phyloP scores from a whole-genome alignment of 208 protist genomes.

The Crithidia thermophila region DNA sequence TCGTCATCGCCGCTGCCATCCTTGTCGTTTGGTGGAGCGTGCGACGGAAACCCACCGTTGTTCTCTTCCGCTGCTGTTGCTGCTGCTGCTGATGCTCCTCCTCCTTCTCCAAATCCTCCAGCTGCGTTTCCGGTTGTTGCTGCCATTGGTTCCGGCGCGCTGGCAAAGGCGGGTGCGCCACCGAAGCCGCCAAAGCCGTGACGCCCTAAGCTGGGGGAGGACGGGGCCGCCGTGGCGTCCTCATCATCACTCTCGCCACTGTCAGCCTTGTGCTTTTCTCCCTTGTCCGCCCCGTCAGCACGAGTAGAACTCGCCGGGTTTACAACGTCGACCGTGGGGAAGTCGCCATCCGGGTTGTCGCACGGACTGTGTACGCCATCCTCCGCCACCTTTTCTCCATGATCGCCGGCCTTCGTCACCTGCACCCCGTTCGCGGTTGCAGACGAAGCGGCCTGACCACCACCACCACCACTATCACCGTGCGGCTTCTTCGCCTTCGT shows the following conservation, averaged over 20 bases:
- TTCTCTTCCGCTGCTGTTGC: background rate
- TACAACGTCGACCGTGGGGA: too few relatives aligned
- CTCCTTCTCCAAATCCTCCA: background rate
- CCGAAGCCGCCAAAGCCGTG: background rate
- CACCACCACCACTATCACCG: too few relatives aligned
- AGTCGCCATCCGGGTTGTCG: background rate
- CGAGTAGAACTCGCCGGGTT: too few relatives aligned
- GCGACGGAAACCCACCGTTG: background rate
- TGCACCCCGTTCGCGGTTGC: too few relatives aligned
- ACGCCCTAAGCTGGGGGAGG: conserved; percentile 5
- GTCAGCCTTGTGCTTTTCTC: background rate
- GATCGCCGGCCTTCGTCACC: too few relatives aligned
- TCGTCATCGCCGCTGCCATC: background rate
- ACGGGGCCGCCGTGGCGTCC: background rate
- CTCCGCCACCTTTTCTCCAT: too few relatives aligned
- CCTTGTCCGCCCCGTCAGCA: background rate
- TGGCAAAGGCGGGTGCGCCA: background rate
- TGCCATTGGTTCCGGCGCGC: too few relatives aligned
- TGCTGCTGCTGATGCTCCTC: background rate
- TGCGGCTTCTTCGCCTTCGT: too few relatives aligned
- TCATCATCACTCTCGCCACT: background rate
- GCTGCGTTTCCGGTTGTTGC: too few relatives aligned
- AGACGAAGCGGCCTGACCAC: too few relatives aligned
- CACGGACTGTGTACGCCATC: background rate
- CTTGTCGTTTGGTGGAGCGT: background rate